Conservation (phyloP, 2,329 filamentous ascomycete genomes). For the Cytospora piceicola region DNA sequence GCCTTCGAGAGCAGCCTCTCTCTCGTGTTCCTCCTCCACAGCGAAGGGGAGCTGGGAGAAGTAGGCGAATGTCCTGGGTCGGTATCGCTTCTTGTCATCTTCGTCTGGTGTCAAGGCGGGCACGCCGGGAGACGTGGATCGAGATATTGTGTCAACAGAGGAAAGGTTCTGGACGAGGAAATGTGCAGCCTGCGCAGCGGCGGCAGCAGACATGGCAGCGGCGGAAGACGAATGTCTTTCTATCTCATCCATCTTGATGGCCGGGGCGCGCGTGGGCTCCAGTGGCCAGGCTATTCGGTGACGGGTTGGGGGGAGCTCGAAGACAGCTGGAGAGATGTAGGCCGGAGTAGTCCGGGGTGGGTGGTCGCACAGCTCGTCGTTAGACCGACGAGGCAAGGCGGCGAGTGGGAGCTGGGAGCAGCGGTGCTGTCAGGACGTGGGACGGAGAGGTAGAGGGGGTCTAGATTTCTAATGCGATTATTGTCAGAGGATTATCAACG, state of each 20-base stretch:
- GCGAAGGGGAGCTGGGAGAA: slow-evolving; percentile 86
- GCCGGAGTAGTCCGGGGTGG: slow-evolving; percentile 14
- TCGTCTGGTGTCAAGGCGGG: slow-evolving; percentile 53
- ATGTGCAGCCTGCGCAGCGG: slow-evolving; percentile 43
- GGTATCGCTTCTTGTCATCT: slow-evolving; percentile 67
- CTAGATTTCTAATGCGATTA: slow-evolving; percentile 5
- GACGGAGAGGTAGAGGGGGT: background rate
- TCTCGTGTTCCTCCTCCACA: slow-evolving; percentile 77
- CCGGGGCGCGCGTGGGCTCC: slow-evolving; percentile 2
- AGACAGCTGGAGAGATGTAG: slow-evolving; percentile 3
- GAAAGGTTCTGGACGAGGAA: slow-evolving; percentile 46
- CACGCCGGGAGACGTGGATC: slow-evolving; percentile 81
- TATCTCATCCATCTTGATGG: slow-evolving; percentile 42
- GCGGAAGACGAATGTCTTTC: slow-evolving; percentile 33
- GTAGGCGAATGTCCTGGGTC: slow-evolving; percentile 92
- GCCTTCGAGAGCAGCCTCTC: slow-evolving; percentile 78
- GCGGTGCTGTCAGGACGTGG: background rate
- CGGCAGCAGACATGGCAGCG: slow-evolving; percentile 43
- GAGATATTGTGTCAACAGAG: slow-evolving; percentile 72
- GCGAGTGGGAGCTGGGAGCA: background rate
- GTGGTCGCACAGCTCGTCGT: slow-evolving; percentile 18
- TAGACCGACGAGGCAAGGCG: slow-evolving; percentile 2
- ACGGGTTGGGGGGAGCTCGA: background rate
- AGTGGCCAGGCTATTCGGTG: background rate
- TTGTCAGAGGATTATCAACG: slow-evolving; percentile 1